Percentiles rank a stretch among this genome's conserved stretches.
These are phyloP conservation scores for Phytophthora cryptogea DNA, from an alignment of 352 stramenopile species.

Conservation along the genomic window DNA sequence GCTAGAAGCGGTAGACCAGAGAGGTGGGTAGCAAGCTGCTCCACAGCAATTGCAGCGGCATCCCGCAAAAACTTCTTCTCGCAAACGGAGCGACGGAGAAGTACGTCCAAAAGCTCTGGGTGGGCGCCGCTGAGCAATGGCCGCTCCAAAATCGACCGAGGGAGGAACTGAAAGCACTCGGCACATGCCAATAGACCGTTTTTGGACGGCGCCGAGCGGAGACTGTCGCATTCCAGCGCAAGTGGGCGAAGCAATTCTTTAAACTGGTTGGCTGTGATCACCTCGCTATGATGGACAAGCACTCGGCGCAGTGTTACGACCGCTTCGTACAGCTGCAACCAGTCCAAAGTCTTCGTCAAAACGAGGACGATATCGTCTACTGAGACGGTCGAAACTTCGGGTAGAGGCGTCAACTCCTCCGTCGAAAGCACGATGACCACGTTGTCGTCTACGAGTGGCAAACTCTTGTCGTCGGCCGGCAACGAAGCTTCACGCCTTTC, in stretches of 20 bases:
- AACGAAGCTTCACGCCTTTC: constrained; percentile 24
- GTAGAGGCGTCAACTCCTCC: constrained; percentile 41
- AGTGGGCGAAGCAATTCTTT: constrained; percentile 40
- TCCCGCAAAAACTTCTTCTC: constrained; percentile 81
- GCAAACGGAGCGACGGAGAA: constrained; percentile 67
- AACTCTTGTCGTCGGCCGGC: neutral
- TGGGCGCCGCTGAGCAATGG: constrained; percentile 25
- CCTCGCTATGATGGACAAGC: constrained; percentile 52
- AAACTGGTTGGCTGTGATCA: constrained; percentile 32
- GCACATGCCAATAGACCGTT: constrained; percentile 65
- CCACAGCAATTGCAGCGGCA: constrained; percentile 42
- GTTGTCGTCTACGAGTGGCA: constrained; percentile 43
- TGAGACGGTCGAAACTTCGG: constrained; percentile 20
- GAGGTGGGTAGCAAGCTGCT: constrained; percentile 46
- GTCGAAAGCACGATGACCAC: constrained; percentile 44
- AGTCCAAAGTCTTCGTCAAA: constrained; percentile 45
- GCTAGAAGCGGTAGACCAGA: constrained; percentile 49
- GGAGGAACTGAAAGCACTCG: constrained; percentile 63
- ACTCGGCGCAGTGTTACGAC: constrained; percentile 54
- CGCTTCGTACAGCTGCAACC: constrained; percentile 67
- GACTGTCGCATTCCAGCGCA: constrained; percentile 53
- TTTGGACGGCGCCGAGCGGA: constrained; percentile 72
- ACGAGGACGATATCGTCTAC: constrained; percentile 31
- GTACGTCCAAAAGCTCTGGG: constrained; percentile 47
- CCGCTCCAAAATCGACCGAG: constrained; percentile 19